phyloP scores from a whole-genome alignment of 352 stramenopile species.

The Halophytophthora batemanensis region DNA sequence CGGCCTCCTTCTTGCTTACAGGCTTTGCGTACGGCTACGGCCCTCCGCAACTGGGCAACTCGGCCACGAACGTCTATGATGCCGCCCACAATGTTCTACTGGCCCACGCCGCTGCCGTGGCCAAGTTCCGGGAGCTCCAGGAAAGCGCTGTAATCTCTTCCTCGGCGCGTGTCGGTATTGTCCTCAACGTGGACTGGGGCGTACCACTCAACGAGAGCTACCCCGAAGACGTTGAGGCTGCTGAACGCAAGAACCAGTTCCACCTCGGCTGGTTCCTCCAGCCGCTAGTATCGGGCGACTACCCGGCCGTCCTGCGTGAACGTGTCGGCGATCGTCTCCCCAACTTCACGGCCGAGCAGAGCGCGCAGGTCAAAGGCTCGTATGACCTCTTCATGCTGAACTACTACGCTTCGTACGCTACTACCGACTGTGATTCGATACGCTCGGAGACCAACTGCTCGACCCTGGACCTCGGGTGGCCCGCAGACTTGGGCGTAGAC shows the following conservation, averaged over 20 bases:
- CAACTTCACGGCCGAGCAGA: slow-evolving; percentile 68
- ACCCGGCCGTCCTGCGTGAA: slow-evolving; percentile 83
- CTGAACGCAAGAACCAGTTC: slow-evolving; percentile 77
- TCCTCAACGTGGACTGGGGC: slow-evolving; percentile 69
- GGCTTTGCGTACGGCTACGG: slow-evolving; percentile 70
- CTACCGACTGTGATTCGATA: slow-evolving; percentile 32
- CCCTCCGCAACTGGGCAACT: slow-evolving; percentile 20
- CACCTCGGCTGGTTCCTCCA: slow-evolving; percentile 87
- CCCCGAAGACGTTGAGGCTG: slow-evolving; percentile 37
- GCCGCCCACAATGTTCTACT: slow-evolving; percentile 83
- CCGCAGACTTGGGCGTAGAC: slow-evolving; percentile 35
- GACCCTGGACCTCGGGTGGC: slow-evolving; percentile 25
- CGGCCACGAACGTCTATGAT: slow-evolving; percentile 24
- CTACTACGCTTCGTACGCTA: slow-evolving; percentile 70
- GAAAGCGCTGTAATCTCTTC: slow-evolving; percentile 13
- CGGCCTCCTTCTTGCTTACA: slow-evolving; percentile 67
- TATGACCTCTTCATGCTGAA: slow-evolving; percentile 92
- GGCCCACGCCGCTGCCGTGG: slow-evolving; percentile 75
- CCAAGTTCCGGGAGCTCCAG: slow-evolving; percentile 74
- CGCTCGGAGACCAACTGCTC: slow-evolving; percentile 24
- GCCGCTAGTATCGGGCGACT: slow-evolving; percentile 84
- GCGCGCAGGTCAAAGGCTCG: slow-evolving; percentile 53
- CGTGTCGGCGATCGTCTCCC: slow-evolving; percentile 72
- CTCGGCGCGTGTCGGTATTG: slow-evolving; percentile 80
- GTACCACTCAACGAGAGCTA: slow-evolving; percentile 61